Base-by-base conservation (phyloP, 495 filamentous ascomycete species). In the Aspergillus funiculosus region DNA sequence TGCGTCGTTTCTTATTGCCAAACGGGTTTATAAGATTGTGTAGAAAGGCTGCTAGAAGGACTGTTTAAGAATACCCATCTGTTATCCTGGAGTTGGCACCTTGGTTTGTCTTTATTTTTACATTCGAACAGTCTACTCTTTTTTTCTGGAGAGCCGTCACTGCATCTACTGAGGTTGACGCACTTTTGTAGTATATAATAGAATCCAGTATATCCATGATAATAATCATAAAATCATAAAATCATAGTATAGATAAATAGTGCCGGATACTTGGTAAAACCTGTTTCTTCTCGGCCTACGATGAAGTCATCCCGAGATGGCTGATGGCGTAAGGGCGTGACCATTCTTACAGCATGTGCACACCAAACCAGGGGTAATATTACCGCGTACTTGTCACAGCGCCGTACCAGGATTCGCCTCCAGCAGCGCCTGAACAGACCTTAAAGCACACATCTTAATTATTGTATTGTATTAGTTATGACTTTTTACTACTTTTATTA, bases 1-100 rank as follows among this genome's bases (percentile, higher is more conserved):
- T 18, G 75, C 69, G 5, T 87, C 87, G 54, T 94, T 85, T 56
- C 72, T 78, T 51, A 80, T 91, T 58, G 92, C 92, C 6, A 97
- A 91, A 73, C 78, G 80, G 53, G 76, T 82, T 29, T 84, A 82
- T 60, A 76, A 80, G 20, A 82, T 84, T 61, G 80, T 83, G 15
- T 82, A 40, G 21, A 18, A 19, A 17, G 27, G 17, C 5, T 10
- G 13, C n/a, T n/a, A n/a, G n/a, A n/a, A n/a, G n/a, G n/a, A n/a
- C n/a, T n/a, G n/a, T n/a, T n/a, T n/a, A n/a, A n/a, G n/a, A n/a
- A n/a, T n/a, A n/a, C n/a, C n/a, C n/a, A n/a, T n/a, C n/a, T n/a
- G n/a, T n/a, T n/a, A 7, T 37, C 17, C 17, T 37, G 22, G 5
- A 17, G 6, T 34, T 5, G 39, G 39, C 24, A 24, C 18, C 4